These are phyloP conservation scores for Spathaspora passalidarum DNA, from an alignment of 805 yeast genomes.

Conservation along the genomic window DNA sequence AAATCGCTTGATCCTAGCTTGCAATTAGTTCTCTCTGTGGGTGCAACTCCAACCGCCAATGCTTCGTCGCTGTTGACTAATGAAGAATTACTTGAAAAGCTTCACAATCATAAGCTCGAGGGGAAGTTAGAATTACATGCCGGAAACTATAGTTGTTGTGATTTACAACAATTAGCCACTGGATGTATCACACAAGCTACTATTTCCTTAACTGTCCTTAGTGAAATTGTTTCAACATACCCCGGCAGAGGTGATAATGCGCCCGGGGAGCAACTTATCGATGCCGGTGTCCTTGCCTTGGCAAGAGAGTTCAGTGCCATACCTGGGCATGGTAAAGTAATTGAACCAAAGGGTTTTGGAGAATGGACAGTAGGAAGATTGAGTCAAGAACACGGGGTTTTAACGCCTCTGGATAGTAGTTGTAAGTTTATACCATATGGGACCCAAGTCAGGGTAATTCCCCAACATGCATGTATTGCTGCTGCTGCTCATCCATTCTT, in stretches of 20 bases:
- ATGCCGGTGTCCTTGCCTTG: conserved; percentile 71
- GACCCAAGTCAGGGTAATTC: conserved; percentile 51
- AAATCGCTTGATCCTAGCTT: conserved; percentile 30
- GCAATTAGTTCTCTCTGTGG: conserved; percentile 58
- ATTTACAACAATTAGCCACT: conserved; percentile 75
- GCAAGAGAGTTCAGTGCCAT: conserved; percentile 61
- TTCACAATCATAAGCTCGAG: conserved; percentile 15
- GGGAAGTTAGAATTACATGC: conserved; percentile 70
- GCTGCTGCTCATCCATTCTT: conserved; percentile 60
- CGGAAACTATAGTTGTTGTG: conserved; percentile 75
- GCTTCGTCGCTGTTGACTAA: conserved; percentile 37
- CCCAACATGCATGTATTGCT: conserved; percentile 74
- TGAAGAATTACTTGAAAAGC: conserved; percentile 15
- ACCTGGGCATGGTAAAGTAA: conserved; percentile 58
- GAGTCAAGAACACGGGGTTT: conserved; percentile 79
- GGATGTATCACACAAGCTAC: conserved; percentile 60
- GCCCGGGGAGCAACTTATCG: conserved; percentile 62
- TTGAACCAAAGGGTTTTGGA: conserved; percentile 38
- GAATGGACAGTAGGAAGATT: conserved; percentile 66
- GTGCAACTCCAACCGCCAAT: conserved; percentile 81
- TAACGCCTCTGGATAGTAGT: conserved; percentile 41
- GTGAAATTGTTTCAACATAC: conserved; percentile 55
- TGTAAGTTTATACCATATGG: conserved; percentile 50
- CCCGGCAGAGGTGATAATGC: conserved; percentile 48
- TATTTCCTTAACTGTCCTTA: conserved; percentile 57